phyloP scores from a whole-genome alignment of 208 protist species.

The Crithidia mellificae region DNA sequence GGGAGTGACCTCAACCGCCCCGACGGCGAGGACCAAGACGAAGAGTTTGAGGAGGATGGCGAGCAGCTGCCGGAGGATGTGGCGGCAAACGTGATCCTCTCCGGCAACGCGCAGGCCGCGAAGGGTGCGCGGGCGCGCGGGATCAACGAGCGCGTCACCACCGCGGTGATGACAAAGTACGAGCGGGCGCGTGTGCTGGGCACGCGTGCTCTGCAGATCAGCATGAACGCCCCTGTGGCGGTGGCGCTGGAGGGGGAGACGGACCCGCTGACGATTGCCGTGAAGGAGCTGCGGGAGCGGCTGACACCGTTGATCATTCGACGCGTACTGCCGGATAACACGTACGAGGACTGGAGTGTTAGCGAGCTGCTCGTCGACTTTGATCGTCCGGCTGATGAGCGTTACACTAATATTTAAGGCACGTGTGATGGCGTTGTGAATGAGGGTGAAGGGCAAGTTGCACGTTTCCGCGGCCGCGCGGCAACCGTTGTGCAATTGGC shows the following conservation, averaged over 20 bases:
- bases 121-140: constrained; percentile 47
- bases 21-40: constrained; percentile 36
- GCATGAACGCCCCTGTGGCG: constrained; percentile 98
- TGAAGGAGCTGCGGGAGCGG: constrained; percentile 95
- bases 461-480: background rate
- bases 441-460: background rate
- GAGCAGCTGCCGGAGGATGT: constrained; percentile 55
- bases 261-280: constrained; percentile 98
- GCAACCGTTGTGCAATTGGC: background rate
- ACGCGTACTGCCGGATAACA: constrained; percentile 94
- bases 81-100: constrained; percentile 56
- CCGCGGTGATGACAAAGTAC: constrained; percentile 98
- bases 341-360: constrained; percentile 93
- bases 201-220: constrained; percentile 98
- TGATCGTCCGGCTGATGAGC: constrained; percentile 80
- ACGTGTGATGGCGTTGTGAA: background rate
- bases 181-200: constrained; percentile 98
- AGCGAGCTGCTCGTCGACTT: constrained; percentile 88
- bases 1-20: constrained; percentile 23
- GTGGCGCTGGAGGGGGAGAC: constrained; percentile 97
- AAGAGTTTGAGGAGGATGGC: constrained; percentile 35
- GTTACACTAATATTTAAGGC: constrained; percentile 80
- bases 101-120: constrained; percentile 45
- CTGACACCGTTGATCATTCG: constrained; percentile 99
- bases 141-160: constrained; percentile 90